Percentiles rank a stretch among this genome's conserved stretches.
Evolutionary conservation across 2,329 filamentous ascomycete species (phyloP).

Genomic region (Colletotrichum orbiculare): DNA sequence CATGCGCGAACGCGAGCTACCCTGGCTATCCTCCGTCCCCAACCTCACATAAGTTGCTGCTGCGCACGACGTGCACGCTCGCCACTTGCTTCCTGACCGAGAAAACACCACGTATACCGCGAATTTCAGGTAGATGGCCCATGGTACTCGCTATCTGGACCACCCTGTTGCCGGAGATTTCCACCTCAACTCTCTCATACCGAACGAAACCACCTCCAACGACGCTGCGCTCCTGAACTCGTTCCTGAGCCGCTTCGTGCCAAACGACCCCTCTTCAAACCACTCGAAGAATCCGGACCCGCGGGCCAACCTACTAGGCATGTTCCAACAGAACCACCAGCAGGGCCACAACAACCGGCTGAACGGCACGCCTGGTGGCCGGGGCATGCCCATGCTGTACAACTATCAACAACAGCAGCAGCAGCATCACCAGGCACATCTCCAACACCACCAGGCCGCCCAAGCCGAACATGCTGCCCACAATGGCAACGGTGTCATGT

Average conservation of each 20-base stretch:
- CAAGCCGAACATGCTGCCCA: slow-evolving; percentile 69
- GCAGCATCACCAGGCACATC: slow-evolving; percentile 71
- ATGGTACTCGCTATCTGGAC: slow-evolving; percentile 74
- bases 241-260: slow-evolving; percentile 46
- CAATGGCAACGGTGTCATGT: slow-evolving; percentile 64
- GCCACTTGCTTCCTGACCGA: slow-evolving; percentile 34
- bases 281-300: slow-evolving; percentile 40
- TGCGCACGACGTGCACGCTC: slow-evolving; percentile 31
- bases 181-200: slow-evolving; percentile 57
- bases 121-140: slow-evolving; percentile 70
- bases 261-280: slow-evolving; percentile 42
- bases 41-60: slow-evolving; percentile 46
- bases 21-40: slow-evolving; percentile 45
- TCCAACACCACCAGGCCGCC: slow-evolving; percentile 71
- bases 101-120: slow-evolving; percentile 36
- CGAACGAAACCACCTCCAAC: slow-evolving; percentile 59
- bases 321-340: slow-evolving; percentile 80
- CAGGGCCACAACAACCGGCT: slow-evolving; percentile 81
- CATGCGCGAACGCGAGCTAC: slow-evolving; percentile 54
- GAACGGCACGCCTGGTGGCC: slow-evolving; percentile 74
- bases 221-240: slow-evolving; percentile 49
- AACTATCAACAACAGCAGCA: slow-evolving; percentile 73
- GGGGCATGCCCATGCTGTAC: slow-evolving; percentile 73
- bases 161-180: slow-evolving; percentile 65
- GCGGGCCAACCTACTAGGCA: slow-evolving; percentile 55